Percentiles rank a stretch among this genome's conserved stretches.
phyloP scores from a whole-genome alignment of 345 rosid genomes.

The Brassica nigra region DNA sequence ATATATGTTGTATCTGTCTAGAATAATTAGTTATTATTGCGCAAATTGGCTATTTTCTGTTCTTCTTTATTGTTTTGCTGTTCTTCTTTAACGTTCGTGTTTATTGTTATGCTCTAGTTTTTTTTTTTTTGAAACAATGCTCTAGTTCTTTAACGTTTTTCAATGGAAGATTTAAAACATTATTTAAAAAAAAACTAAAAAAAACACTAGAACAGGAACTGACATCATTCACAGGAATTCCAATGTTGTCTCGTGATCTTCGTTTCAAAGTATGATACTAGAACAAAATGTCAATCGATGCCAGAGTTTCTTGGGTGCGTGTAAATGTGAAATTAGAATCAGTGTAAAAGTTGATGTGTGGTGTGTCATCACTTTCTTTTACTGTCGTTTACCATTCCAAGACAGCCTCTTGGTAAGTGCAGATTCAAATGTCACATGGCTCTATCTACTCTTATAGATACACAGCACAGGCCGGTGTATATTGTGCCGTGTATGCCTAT shows the following conservation, averaged over 20 bases:
- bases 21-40: too few relatives aligned
- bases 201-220: background rate
- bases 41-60: too few relatives aligned
- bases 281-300: slow-evolving; percentile 9
- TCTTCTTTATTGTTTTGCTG: too few relatives aligned
- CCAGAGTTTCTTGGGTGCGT: slow-evolving; percentile 6
- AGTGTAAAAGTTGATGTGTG: background rate
- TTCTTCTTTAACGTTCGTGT: too few relatives aligned
- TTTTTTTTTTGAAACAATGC: too few relatives aligned
- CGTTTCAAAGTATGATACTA: background rate
- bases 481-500: slow-evolving; percentile 19
- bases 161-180: background rate
- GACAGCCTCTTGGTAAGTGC: slow-evolving; percentile 29
- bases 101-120: too few relatives aligned
- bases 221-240: background rate
- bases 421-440: slow-evolving; percentile 25
- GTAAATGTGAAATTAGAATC: slow-evolving; percentile 15
- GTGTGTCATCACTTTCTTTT: slow-evolving; percentile 36
- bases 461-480: background rate
- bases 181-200: background rate
- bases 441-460: slow-evolving; percentile 26
- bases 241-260: slow-evolving; percentile 24
- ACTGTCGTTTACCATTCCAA: slow-evolving; percentile 40
- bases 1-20: too few relatives aligned
- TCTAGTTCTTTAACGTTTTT: too few relatives aligned